A percentile compares a stretch with the other conserved stretches of the same genome.
phyloP scores from a whole-genome alignment of 345 rosid species.

The Pelargonium nanum region DNA sequence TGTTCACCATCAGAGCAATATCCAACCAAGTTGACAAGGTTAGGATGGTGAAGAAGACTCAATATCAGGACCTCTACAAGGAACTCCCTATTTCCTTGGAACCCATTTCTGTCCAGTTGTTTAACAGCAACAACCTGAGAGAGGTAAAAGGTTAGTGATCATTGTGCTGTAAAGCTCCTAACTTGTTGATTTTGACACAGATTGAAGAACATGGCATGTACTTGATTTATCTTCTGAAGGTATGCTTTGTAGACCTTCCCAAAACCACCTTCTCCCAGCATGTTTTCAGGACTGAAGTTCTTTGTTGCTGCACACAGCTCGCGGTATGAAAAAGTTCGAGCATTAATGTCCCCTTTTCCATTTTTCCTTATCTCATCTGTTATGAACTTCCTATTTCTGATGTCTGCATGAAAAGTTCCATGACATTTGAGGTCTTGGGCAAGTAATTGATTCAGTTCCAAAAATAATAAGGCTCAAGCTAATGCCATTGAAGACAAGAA shows the following conservation, averaged over 20 bases:
- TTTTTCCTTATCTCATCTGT: conserved; percentile 45
- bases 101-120: conserved; percentile 22
- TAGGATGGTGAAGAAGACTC: conserved; percentile 18
- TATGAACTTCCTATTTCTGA: conserved; percentile 63
- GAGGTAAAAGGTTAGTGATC: not conserved
- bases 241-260: conserved; percentile 84
- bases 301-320: conserved; percentile 59
- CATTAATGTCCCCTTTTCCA: conserved; percentile 60
- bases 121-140: conserved; percentile 23
- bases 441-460: no score
- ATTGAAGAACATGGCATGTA: conserved; percentile 11
- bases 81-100: conserved; percentile 25
- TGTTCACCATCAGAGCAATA: conserved; percentile 23
- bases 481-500: not conserved
- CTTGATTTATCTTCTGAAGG: conserved; percentile 35
- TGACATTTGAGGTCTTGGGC: not conserved
- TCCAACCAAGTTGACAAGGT: conserved; percentile 22
- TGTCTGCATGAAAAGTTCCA: conserved; percentile 28
- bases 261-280: conserved; percentile 91
- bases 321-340: conserved; percentile 45
- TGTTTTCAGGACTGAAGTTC: conserved; percentile 52
- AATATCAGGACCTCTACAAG: conserved; percentile 22
- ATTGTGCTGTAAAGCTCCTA: not conserved
- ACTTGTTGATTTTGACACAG: not conserved
- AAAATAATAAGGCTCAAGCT: no score